Evolutionary conservation across 2,329 filamentous ascomycete genomes (phyloP).

Genomic region (Fusarium vanettenii): DNA sequence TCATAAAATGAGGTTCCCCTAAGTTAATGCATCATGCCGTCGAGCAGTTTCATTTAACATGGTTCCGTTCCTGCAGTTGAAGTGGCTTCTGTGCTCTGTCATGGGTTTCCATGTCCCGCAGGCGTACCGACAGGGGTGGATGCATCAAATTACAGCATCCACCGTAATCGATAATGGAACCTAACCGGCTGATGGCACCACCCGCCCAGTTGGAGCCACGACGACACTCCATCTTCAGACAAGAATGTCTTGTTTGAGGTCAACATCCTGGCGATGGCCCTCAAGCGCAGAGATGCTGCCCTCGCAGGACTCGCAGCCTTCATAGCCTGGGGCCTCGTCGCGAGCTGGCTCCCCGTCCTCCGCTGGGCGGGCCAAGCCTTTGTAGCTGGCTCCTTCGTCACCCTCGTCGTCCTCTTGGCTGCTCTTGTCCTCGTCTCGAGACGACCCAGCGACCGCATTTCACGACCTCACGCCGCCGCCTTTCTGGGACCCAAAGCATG

Average conservation of each 20-base stretch:
- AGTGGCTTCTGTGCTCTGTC: slow-evolving; percentile 12
- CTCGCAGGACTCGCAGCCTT: slow-evolving; percentile 77
- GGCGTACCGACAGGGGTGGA: slow-evolving; percentile 32
- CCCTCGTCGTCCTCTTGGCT: slow-evolving; percentile 65
- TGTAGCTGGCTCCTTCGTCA: slow-evolving; percentile 71
- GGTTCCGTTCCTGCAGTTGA: slow-evolving; percentile 18
- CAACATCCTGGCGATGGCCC: slow-evolving; percentile 67
- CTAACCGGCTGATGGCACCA: slow-evolving; percentile 36
- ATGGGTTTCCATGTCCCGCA: slow-evolving; percentile 32
- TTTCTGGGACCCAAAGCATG: slow-evolving; percentile 75
- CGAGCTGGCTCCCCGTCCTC: slow-evolving; percentile 84
- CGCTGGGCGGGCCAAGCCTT: slow-evolving; percentile 91
- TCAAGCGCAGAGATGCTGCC: slow-evolving; percentile 78
- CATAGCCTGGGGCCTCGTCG: slow-evolving; percentile 87
- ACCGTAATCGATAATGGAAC: slow-evolving; percentile 37
- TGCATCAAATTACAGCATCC: slow-evolving; percentile 39
- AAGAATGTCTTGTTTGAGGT: slow-evolving; percentile 48
- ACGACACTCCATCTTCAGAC: slow-evolving; percentile 33
- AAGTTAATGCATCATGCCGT: background rate
- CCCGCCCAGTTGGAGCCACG: slow-evolving; percentile 30
- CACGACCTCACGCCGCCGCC: slow-evolving; percentile 59
- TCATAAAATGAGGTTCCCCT: background rate
- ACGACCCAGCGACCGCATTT: slow-evolving; percentile 55
- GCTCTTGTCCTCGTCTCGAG: slow-evolving; percentile 67
- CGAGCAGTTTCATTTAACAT: background rate